Conservation (phyloP, 129 eudicot species). For the Ambrosia trifida region DNA sequence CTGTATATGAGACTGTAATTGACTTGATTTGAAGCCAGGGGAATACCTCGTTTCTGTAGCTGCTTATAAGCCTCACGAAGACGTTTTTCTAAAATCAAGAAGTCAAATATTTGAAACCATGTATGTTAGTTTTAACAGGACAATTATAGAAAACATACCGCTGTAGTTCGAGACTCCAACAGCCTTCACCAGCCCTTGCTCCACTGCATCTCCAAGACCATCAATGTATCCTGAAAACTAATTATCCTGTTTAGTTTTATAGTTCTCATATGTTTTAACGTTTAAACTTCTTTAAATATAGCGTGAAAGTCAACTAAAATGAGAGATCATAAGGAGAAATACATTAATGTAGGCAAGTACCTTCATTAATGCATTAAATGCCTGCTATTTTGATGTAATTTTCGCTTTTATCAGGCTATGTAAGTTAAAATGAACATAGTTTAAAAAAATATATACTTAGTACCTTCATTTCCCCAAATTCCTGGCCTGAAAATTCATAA, state of each 20-base stretch:
- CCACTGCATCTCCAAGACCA: slow-evolving; percentile 99
- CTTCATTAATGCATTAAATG: too few species aligned
- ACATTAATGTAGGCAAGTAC: slow-evolving; percentile 38
- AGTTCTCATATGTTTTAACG: neutral
- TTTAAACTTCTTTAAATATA: neutral
- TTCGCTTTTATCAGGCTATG: too few species aligned
- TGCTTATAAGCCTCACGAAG: slow-evolving; percentile 81
- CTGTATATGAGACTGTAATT: slow-evolving; percentile 97
- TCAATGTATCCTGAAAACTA: slow-evolving; percentile 86
- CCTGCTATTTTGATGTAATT: too few species aligned
- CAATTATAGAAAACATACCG: slow-evolving; percentile 43
- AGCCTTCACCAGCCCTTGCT: slow-evolving; percentile 96
- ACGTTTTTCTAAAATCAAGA: slow-evolving; percentile 64
- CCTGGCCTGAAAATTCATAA: slow-evolving; percentile 78
- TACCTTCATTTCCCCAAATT: slow-evolving; percentile 91
- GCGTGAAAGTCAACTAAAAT: neutral
- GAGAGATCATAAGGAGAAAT: neutral
- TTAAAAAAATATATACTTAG: too few species aligned
- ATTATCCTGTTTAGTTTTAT: neutral
- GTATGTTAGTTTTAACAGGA: neutral
- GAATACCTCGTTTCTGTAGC: slow-evolving; percentile 80
- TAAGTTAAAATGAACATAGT: too few species aligned
- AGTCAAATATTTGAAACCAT: slow-evolving; percentile 4
- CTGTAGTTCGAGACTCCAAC: slow-evolving; percentile 95
- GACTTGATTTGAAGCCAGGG: slow-evolving; percentile 97